Base-by-base conservation (phyloP, 257 asterid genomes). In the Solanum paucissectum region DNA sequence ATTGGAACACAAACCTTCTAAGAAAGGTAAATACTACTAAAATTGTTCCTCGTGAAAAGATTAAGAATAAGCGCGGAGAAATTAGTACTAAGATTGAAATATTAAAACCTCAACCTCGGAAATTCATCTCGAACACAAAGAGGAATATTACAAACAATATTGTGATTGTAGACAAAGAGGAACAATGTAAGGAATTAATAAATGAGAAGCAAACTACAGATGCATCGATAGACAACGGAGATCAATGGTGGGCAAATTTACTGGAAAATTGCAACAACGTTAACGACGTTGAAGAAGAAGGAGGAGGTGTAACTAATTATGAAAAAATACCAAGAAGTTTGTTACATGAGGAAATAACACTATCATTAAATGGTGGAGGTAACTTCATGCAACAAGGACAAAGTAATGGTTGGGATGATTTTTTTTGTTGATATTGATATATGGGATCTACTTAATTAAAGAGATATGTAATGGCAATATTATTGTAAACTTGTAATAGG, bases 1-100 rank as follows among this genome's bases (percentile, higher is more conserved):
- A 89, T 27, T 90, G 92, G 90, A 89, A 90, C 86, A 87, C 86
- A 0, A 87, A 77, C 34, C 73, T 82, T 5, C 68, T 46, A 76
- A 87, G 46, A 46, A 89, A 83, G 75, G 25, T 25, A 55, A 55
- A 20, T 55, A 55, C 11, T 55, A 55, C 11, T 55, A 55, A 11
- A 23, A 1, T 49, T 83, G 72, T 0, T 34, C 27, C 12, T 34
- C 86, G 60, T 49, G 60, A 32, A 25, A 55, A 79, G 92, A 87
- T 89, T 92, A 89, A 90, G 3, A 68, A 3, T 92, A 89, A 83
- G 62, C 88, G 60, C 32, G 79, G 21, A 16, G 16, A 34, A 10
- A 14, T 2, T 5, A 77, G 16, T 13, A 42, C 62, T 1, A 10
- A 44, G 60, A 79, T 27, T 12, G 60, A 6, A 58, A 44, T 46